A percentile compares a stretch with the other conserved stretches of the same genome.
phyloP scores from a whole-genome alignment of 768 basidiomycete species.

The Strobilomyces dryophilus region DNA sequence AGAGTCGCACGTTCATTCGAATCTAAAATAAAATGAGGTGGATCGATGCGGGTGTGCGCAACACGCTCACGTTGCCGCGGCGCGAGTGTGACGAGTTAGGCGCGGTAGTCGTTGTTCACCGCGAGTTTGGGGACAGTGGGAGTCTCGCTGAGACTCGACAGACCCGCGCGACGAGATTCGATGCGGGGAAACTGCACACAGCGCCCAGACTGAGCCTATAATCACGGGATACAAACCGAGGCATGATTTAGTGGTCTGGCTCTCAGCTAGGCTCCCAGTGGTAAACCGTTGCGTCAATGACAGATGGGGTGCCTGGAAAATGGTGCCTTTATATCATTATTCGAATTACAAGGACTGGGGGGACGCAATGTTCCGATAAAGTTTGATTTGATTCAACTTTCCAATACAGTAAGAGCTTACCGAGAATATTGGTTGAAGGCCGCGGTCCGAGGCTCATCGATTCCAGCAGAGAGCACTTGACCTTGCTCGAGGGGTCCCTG shows the following conservation, averaged over 20 bases:
- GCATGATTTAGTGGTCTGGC: not conserved
- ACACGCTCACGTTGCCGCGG: too few relatives aligned
- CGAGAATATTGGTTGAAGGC: too few relatives aligned
- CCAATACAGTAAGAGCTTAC: not conserved
- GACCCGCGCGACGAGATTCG: not conserved
- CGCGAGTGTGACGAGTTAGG: too few relatives aligned
- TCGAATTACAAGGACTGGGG: not conserved
- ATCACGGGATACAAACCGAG: not conserved
- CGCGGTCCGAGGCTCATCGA: not conserved
- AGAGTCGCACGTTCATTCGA: not conserved
- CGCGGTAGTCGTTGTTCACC: too few relatives aligned
- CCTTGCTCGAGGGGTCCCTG: too few relatives aligned
- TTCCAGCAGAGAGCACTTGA: not conserved
- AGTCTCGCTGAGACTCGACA: not conserved
- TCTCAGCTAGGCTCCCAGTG: not conserved
- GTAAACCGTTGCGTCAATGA: not conserved
- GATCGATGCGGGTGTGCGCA: too few relatives aligned
- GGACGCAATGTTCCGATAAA: not conserved
- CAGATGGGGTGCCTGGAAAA: not conserved
- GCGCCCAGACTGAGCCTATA: not conserved
- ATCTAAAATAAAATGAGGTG: not conserved
- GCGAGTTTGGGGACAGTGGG: too few relatives aligned
- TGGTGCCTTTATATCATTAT: not conserved
- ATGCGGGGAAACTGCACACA: not conserved
- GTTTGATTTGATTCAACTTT: not conserved